A percentile compares a stretch with the other conserved stretches of the same genome.
Evolutionary conservation across 2,329 filamentous ascomycete genomes (phyloP).

Genomic region (Diatrype stigma): DNA sequence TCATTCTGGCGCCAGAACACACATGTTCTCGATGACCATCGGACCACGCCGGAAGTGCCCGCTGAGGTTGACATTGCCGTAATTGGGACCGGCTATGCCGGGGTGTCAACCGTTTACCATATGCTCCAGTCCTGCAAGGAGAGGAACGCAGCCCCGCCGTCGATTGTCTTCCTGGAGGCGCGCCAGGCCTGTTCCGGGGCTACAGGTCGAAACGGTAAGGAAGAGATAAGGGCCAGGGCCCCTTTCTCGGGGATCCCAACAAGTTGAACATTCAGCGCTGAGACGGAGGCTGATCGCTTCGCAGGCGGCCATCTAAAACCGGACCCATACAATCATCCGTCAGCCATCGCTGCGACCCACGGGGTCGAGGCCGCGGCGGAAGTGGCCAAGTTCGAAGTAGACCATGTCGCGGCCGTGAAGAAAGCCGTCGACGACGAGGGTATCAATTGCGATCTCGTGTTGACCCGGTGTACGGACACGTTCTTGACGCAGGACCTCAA

Average conservation of each 20-base stretch:
- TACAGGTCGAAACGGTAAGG: slow-evolving; percentile 32
- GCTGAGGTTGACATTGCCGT: slow-evolving; percentile 39
- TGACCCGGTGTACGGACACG: slow-evolving; percentile 36
- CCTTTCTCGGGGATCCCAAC: slow-evolving; percentile 6
- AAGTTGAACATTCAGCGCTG: neutral
- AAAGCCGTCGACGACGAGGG: slow-evolving; percentile 31
- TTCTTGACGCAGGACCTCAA: slow-evolving; percentile 24
- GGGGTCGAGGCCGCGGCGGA: slow-evolving; percentile 26
- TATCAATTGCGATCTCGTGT: slow-evolving; percentile 40
- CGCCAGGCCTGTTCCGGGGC: slow-evolving; percentile 33
- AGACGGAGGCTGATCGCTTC: neutral
- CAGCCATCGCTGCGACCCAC: slow-evolving; percentile 15
- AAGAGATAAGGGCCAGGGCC: slow-evolving; percentile 2
- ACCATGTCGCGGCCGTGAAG: slow-evolving; percentile 27
- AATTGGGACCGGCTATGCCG: slow-evolving; percentile 44
- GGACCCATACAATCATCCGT: slow-evolving; percentile 26
- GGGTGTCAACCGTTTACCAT: slow-evolving; percentile 40
- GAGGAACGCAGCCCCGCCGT: slow-evolving; percentile 4
- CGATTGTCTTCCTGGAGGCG: slow-evolving; percentile 31
- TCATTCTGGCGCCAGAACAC: slow-evolving; percentile 40
- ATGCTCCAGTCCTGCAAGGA: slow-evolving; percentile 21
- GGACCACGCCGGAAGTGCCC: slow-evolving; percentile 35
- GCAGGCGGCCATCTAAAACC: slow-evolving; percentile 30
- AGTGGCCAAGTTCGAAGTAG: slow-evolving; percentile 25
- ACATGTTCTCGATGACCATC: slow-evolving; percentile 35